Conservation (phyloP, 202 grass and related monocot genomes). For the Carex arenaria region DNA sequence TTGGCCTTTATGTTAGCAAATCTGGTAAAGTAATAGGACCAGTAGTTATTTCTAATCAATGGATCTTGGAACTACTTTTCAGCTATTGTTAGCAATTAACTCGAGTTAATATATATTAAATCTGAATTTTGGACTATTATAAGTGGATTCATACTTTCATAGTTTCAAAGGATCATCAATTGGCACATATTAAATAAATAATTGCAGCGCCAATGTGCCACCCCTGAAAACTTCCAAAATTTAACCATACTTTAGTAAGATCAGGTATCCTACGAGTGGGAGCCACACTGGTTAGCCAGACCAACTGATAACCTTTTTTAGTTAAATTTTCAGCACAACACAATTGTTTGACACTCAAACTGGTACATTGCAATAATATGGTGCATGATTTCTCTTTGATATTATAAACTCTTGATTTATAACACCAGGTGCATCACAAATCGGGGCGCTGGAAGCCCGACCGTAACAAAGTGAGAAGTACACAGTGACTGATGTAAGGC, state of each 20-base stretch:
- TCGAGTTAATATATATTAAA: not conserved
- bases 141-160: not conserved
- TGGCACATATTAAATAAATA: too few species aligned
- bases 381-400: not conserved
- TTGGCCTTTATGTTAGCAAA: not conserved
- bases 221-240: too few species aligned
- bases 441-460: conserved; percentile 40
- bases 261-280: not conserved
- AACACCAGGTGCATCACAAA: conserved; percentile 19
- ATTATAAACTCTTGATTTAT: not conserved
- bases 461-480: conserved; percentile 34
- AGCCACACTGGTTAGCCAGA: not conserved
- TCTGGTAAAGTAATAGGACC: not conserved
- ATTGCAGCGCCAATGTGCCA: too few species aligned
- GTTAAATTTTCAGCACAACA: not conserved
- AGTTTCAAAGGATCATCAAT: too few species aligned
- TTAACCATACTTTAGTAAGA: too few species aligned
- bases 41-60: not conserved
- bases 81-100: not conserved
- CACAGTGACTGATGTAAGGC: conserved; percentile 39
- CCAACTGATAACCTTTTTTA: not conserved
- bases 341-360: not conserved
- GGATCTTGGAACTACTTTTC: not conserved
- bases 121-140: not conserved
- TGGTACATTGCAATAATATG: not conserved